Conservation (phyloP, 129 eudicot genomes). For the Tanacetum coccineum region DNA sequence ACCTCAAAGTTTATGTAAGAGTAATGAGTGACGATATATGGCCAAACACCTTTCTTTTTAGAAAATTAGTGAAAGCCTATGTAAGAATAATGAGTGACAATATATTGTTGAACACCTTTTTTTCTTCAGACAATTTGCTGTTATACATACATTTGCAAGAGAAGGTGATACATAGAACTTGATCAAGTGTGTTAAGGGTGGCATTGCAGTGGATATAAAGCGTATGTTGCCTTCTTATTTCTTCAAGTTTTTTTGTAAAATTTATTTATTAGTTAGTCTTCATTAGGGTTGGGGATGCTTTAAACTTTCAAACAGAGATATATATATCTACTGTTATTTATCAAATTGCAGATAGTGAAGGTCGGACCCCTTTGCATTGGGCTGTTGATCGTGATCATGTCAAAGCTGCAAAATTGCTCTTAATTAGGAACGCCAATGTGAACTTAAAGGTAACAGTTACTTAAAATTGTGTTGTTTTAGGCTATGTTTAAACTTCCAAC, state of each 20-base stretch:
- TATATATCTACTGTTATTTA: no score
- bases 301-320: not conserved
- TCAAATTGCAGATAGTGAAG: no score
- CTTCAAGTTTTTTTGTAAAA: not conserved
- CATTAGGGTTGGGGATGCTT: not conserved
- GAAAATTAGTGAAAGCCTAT: slow-evolving; percentile 1
- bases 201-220: slow-evolving; percentile 58
- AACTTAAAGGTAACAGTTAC: no score
- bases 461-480: no score
- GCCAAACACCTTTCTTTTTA: no score
- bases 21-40: no score
- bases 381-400: no score
- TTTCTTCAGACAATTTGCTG: slow-evolving; percentile 73
- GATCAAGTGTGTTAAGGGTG: slow-evolving; percentile 72
- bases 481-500: no score
- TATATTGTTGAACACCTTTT: slow-evolving; percentile 12
- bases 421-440: no score
- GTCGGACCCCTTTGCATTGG: no score
- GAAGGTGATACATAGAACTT: slow-evolving; percentile 82
- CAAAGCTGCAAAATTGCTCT: no score
- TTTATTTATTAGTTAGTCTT: not conserved
- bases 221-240: slow-evolving; percentile 34
- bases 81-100: slow-evolving; percentile 5
- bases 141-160: slow-evolving; percentile 80
- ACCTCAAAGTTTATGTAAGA: no score